Base-by-base conservation (phyloP, 1,284 basidiomycete genomes). In the Microbotryum intermedium region DNA sequence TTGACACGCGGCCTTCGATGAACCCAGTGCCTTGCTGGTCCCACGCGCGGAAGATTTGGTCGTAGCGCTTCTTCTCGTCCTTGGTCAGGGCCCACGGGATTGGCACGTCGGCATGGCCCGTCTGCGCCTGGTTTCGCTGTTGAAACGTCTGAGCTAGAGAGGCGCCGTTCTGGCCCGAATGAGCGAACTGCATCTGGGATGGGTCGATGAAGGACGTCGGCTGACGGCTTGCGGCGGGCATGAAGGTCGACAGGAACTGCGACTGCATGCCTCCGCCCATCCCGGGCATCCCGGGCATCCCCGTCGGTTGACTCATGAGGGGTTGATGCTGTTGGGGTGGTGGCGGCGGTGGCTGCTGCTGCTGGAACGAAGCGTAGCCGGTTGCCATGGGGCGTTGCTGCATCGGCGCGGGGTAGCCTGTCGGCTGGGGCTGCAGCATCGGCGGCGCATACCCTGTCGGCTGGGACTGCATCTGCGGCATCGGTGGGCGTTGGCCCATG, bases 11-110 rank as follows among this genome's bases (percentile, higher is more conserved):
- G 76, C 66, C 68, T 13, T 53, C 84, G 73, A 98, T 90, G 76
- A 94, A 98, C 3, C 90, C 90, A 1, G 86, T 85, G 25, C 83
- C 82, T 47, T 83, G 80, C 1, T 83, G 77, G 74, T 97, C 94
- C 95, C 94, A 99, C 28, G 90, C 88, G 60, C 94, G 81, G 79
- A 99, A 98, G 72, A 97, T 94, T 72, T 88, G 83, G 74, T 97
- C 91, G 73, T 98, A 98, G 70, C 86, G 87, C 79, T 97, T 97
- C 80, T 92, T 92, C 79, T 99, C 94, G 44, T 85, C 83, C 74
- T 88, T 88, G 23, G 84, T 85, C 59, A 97, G 78, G 0, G 85
- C 82, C 94, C 95, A 99, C 0, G 90, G 85, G 26, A 97, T 81
- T 70, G 84, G 85, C 25, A 88, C 88, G 18, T 84, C 79, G 3